Base-by-base conservation (phyloP, 768 basidiomycete species). In the Suillus plorans region DNA sequence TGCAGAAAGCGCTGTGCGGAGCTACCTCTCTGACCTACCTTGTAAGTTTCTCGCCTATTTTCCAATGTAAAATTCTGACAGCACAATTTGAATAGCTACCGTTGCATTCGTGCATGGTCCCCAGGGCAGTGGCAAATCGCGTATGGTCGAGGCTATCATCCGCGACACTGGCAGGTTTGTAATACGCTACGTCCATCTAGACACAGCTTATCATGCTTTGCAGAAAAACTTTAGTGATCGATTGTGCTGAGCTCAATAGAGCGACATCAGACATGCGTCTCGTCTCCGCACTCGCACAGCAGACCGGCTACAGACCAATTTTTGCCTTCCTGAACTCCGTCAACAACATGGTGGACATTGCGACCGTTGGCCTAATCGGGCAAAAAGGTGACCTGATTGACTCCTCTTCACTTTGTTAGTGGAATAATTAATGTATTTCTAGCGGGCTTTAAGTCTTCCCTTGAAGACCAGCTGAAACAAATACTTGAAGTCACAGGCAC, bases 361-460 rank as follows among this genome's bases (percentile, higher is more conserved):
- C 94, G 1, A 90, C 89, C 64, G 85, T 95, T 50, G 96, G 96
- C 2, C 72, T 99, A n/a, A 97, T 97, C 69, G 97, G 97, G 3
- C 94, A 97, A 72, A 98, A 98, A 80, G 86, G 93, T 90, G 62
- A 49, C 58, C 63, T 31, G 8, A 61, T 6, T 10, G 31, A 18
- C 13, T 53, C 18, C 41, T 58, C 6, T 2, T 1, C 41, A 28
- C 41, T 45, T 56, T 22, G 64, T 60, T 62, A 14, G 41, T 28
- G 42, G 10, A 42, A 42, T 59, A 59, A 31, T 31, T 7, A 4
- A 28, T 12, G 16, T 52, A 16, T 62, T 34, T 44, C 9, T 65
- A 95, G 96, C 92, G 28, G 95, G 97, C 20, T 80, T 98, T 68
- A 89, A 88, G 58, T 89, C 84, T 45, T 89, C 94, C 3, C 80